Base-by-base conservation (phyloP, 2,329 filamentous ascomycete species). In the Colletotrichum lupini region DNA sequence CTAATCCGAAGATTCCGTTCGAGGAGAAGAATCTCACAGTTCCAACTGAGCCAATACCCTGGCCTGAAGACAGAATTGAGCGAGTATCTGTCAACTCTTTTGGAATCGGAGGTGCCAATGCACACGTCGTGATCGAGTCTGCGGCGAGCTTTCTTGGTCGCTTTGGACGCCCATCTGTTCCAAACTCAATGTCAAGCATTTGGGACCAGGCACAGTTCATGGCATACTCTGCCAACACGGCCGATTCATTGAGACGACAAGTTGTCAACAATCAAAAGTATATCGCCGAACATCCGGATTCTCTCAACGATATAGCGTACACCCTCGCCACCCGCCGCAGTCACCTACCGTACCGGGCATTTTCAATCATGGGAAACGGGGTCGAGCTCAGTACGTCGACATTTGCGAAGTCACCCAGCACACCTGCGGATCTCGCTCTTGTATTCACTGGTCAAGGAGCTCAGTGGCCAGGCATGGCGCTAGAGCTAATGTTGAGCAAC, bases 81-180 rank as follows among this genome's bases (percentile, higher is more conserved):
- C 76, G 82, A 3, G 75, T 81, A 3, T 79, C 77, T 55, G 75
- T 85, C 57, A 84, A 84, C 75, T 79, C 76, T 0, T 85, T 84
- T 68, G 83, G 84, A 3, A 81, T 81, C 52, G 84, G 83, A 0
- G 83, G 84, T 0, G 72, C 80, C 9, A 84, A 85, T 60, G 82
- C 77, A 0, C 83, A 85, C 49, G 78, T 79, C 35, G 35, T 81
- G 30, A 30, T 82, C 5, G 76, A 78, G 5, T 71, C 76, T 0
- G 53, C 67, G 12, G 19, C 0, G 4, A 42, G 22, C 55, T 59
- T 60, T 52, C 11, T 49, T 8, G 28, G 55, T 30, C 49, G 28
- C 70, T 77, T 22, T 16, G 28, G 24, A 14, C 8, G 49, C 22
- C 42, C 32, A 11, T 16, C 22, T 26, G 28, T 6, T 22, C 66